Evolutionary conservation across 345 rosid genomes (phyloP).

Genomic region (Angophora floribunda): DNA sequence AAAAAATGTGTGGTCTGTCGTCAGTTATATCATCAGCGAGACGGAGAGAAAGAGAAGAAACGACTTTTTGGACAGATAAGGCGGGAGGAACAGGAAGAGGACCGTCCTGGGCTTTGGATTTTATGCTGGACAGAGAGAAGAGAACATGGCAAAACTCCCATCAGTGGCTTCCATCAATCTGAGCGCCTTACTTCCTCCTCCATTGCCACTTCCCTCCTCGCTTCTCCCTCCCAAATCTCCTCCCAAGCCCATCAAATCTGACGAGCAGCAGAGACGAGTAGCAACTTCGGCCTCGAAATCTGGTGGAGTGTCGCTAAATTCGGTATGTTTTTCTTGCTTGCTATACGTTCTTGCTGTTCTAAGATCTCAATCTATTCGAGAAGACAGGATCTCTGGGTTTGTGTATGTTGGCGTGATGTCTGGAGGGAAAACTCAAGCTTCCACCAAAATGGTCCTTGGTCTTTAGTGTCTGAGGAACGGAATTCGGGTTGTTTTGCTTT

Average conservation of each 20-base stretch:
- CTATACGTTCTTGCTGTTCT: not conserved
- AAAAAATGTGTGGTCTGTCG: not conserved
- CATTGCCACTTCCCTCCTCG: not conserved
- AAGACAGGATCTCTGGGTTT: not conserved
- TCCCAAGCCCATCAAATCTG: not conserved
- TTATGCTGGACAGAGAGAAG: not conserved
- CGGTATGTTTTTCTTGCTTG: conserved; percentile 17
- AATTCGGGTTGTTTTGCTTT: not conserved
- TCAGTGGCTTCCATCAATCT: not conserved
- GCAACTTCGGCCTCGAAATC: conserved; percentile 28
- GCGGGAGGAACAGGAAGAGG: not conserved
- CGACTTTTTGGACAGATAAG: not conserved
- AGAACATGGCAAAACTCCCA: not conserved
- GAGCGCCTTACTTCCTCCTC: not conserved
- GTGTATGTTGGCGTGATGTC: not conserved
- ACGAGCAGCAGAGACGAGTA: conserved; percentile 1
- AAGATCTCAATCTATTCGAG: not conserved
- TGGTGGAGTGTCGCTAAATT: conserved; percentile 38
- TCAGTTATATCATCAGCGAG: not conserved
- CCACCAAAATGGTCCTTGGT: not conserved
- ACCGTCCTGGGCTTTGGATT: not conserved
- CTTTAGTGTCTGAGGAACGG: not conserved
- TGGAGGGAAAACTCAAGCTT: not conserved
- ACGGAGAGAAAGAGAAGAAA: not conserved
- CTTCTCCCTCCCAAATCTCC: not conserved